These are phyloP conservation scores for Chlamydomonas asymmetrica DNA, from an alignment of 139 green algal genomes.

Conservation along the genomic window DNA sequence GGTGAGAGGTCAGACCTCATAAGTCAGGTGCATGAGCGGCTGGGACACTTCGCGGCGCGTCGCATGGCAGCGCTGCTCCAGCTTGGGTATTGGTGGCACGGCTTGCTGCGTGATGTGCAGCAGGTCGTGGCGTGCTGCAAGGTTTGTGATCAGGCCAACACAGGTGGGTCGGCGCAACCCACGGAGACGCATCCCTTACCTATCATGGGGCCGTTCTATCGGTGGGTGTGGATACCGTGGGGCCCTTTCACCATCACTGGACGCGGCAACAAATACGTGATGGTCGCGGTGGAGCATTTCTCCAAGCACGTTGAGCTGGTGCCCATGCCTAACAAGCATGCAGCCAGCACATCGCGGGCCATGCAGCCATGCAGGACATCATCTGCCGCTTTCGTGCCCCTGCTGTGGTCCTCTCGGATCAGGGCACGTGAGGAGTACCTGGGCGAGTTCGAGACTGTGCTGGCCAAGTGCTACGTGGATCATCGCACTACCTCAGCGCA, in stretches of 20 bases:
- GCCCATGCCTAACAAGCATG: conserved; percentile 15
- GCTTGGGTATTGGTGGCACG: conserved; percentile 3
- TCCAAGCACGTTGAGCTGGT: conserved; percentile 22
- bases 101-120: background rate
- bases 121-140: background rate
- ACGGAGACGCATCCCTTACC: conserved; percentile 8
- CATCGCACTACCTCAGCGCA: conserved; percentile 26
- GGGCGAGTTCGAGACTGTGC: conserved; percentile 32
- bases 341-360: background rate
- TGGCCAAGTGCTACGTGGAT: conserved; percentile 21
- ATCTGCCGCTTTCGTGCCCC: too few species aligned
- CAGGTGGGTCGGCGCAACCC: background rate
- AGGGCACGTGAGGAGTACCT: conserved; percentile 11
- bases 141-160: background rate
- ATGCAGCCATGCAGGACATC: too few species aligned
- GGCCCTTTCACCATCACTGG: conserved; percentile 4
- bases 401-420: too few species aligned
- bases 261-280: conserved; percentile 28
- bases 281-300: conserved; percentile 39
- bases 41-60: conserved; percentile 11
- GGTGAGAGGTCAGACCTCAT: too few species aligned
- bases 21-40: too few species aligned
- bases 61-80: conserved; percentile 7
- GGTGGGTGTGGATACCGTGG: conserved; percentile 18
- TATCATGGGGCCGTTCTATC: conserved; percentile 15